These are phyloP conservation scores for Xylaria sp. DNA, from an alignment of 2,329 filamentous ascomycete species.

Conservation along the genomic window DNA sequence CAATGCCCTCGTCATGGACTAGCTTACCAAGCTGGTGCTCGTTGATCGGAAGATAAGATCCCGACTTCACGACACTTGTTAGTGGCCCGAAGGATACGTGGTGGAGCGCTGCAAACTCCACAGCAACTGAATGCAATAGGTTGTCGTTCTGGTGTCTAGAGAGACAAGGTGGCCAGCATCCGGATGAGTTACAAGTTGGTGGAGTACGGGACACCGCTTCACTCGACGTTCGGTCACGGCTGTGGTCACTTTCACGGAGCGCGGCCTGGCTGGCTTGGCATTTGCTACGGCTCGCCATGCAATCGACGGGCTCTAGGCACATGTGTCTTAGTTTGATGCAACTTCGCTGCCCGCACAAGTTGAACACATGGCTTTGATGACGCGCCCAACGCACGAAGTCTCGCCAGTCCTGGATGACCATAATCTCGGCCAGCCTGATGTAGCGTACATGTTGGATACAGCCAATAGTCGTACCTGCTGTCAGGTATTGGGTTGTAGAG, in stretches of 20 bases:
- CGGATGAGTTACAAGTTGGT: neutral
- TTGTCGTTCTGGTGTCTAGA: neutral
- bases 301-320: constrained; percentile 19
- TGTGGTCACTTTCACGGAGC: neutral
- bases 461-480: constrained; percentile 11
- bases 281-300: constrained; percentile 6
- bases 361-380: constrained; percentile 18
- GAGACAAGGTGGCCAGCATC: constrained; percentile 16
- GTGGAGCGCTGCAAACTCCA: constrained; percentile 15
- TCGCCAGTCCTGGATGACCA: constrained; percentile 17
- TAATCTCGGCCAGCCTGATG: constrained; percentile 12
- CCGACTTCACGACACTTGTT: neutral
- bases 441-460: constrained; percentile 7
- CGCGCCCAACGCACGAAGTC: constrained; percentile 21
- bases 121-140: constrained; percentile 4
- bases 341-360: constrained; percentile 12
- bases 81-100: constrained; percentile 14
- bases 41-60: constrained; percentile 2
- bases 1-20: neutral
- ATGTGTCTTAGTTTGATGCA: constrained; percentile 22
- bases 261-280: neutral
- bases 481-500: neutral
- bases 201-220: neutral
- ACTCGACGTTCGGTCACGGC: neutral
- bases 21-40: constrained; percentile 8